phyloP scores from a whole-genome alignment of 441 rosid genomes.

The Gossypium armourianum region DNA sequence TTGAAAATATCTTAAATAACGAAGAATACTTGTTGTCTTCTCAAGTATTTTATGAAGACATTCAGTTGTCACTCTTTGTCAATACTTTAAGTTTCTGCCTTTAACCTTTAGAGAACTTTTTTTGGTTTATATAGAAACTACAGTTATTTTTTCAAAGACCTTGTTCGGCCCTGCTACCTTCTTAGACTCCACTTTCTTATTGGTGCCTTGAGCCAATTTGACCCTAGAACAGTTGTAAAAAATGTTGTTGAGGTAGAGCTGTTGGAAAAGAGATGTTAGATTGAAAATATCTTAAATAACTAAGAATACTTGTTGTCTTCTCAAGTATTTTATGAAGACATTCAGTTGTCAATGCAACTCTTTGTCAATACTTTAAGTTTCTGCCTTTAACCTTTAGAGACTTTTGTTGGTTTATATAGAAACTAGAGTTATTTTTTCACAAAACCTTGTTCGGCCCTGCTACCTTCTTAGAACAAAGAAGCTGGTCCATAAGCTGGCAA shows the following conservation, averaged over 20 bases:
- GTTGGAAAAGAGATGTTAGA: conserved; percentile 3
- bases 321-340: background rate
- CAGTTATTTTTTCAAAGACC: background rate
- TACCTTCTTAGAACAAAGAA: background rate
- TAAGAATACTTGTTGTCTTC: background rate
- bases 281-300: background rate
- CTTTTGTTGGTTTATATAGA: background rate
- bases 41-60: background rate
- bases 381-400: background rate
- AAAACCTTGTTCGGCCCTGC: background rate
- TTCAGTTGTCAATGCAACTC: conserved; percentile 1
- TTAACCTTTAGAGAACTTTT: background rate
- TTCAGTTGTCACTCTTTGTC: background rate
- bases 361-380: background rate
- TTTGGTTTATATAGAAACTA: background rate
- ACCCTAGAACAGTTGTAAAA: background rate
- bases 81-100: background rate
- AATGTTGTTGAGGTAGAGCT: background rate
- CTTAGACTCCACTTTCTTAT: background rate
- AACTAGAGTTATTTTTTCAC: background rate
- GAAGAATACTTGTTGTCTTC: background rate
- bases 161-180: background rate
- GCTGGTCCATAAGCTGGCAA: background rate
- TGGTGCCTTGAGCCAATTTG: background rate
- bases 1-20: background rate